phyloP scores from a whole-genome alignment of 1,284 basidiomycete species.

The Heterobasidion parviporum region DNA sequence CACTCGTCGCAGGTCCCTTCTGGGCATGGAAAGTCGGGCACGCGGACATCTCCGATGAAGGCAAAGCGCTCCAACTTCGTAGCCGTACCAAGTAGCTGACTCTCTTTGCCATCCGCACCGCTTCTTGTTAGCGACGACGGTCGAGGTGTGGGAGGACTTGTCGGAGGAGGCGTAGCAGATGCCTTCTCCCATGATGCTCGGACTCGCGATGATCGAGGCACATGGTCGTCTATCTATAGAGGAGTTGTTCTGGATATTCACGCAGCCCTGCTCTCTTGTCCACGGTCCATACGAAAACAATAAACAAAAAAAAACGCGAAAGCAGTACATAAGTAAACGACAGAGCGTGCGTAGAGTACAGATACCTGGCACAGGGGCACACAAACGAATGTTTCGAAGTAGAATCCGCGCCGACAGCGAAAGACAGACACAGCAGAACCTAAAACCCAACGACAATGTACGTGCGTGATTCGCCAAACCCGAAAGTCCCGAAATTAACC shows the following conservation, averaged over 20 bases:
- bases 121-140: background rate
- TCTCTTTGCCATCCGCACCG: background rate
- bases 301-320: too few species aligned
- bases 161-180: background rate
- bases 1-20: slow-evolving; percentile 30
- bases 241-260: background rate
- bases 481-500: too few species aligned
- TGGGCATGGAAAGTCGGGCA: slow-evolving; percentile 47
- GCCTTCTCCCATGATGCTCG: background rate
- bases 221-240: background rate
- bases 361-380: too few species aligned
- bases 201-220: background rate
- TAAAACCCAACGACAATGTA: too few species aligned
- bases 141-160: background rate
- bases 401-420: too few species aligned
- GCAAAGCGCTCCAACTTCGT: slow-evolving; percentile 7
- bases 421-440: too few species aligned
- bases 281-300: too few species aligned
- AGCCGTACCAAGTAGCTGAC: background rate
- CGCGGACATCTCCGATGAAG: slow-evolving; percentile 2
- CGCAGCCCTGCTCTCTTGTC: too few species aligned
- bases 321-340: too few species aligned
- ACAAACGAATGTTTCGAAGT: too few species aligned
- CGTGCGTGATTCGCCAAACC: too few species aligned
- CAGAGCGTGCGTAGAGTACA: too few species aligned